Conservation (phyloP, 2,329 filamentous ascomycete species). For the Colletotrichum graminicola region DNA sequence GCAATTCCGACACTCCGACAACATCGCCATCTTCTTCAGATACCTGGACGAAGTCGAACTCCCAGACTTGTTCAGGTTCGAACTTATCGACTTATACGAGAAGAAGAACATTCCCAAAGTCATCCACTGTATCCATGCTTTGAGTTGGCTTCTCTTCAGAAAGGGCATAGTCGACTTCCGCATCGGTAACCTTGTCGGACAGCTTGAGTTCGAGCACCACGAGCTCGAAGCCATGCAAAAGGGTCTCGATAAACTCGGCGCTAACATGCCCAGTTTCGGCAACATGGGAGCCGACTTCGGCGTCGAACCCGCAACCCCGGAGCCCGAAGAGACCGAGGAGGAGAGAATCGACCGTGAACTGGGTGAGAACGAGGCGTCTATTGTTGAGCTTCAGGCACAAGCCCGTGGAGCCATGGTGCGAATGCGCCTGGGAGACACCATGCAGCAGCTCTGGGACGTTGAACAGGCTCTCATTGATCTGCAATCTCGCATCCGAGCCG, state of each 20-base stretch:
- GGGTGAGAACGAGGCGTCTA: conserved; percentile 76
- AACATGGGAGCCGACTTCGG: conserved; percentile 98
- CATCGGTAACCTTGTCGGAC: conserved; percentile 95
- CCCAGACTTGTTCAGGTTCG: conserved; percentile 95
- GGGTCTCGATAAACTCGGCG: conserved; percentile 92
- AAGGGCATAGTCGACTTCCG: conserved; percentile 96
- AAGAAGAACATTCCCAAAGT: conserved; percentile 99
- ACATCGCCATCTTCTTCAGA: conserved; percentile 95
- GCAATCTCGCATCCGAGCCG: conserved; percentile 88
- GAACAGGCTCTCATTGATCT: conserved; percentile 84
- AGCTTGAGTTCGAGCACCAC: conserved; percentile 97
- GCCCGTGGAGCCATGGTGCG: conserved; percentile 84
- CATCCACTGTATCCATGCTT: conserved; percentile 97
- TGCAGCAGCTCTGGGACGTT: conserved; percentile 91
- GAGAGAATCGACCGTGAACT: conserved; percentile 88
- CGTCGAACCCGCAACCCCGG: conserved; percentile 78
- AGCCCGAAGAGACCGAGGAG: conserved; percentile 89
- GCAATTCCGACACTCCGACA: conserved; percentile 96
- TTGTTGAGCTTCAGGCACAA: conserved; percentile 88
- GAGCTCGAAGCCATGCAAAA: conserved; percentile 98
- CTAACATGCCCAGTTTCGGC: conserved; percentile 97
- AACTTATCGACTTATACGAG: conserved; percentile 97
- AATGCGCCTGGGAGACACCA: conserved; percentile 80
- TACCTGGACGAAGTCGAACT: conserved; percentile 92
- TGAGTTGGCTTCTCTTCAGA: conserved; percentile 96